Evolutionary conservation across 176 grass and related monocot species (phyloP).

Genomic region (Musa acuminata): DNA sequence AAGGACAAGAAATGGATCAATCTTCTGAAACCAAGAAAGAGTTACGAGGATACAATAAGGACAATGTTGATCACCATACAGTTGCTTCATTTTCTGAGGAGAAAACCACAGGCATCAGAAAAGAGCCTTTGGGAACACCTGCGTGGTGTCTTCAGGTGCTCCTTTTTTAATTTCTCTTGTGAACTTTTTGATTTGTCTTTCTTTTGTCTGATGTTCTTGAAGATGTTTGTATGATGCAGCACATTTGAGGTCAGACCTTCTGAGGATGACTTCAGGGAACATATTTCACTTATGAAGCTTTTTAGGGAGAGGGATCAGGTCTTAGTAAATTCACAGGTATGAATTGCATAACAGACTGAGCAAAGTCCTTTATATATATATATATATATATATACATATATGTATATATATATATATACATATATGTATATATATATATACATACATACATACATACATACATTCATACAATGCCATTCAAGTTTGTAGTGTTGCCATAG

Average conservation of each 20-base stretch:
- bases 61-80: conserved; percentile 42
- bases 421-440: no score
- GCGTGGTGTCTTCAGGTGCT: conserved; percentile 46
- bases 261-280: conserved; percentile 49
- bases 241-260: conserved; percentile 65
- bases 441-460: no score
- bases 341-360: neutral
- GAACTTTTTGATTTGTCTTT: neutral
- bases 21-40: conserved; percentile 43
- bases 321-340: conserved; percentile 68
- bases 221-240: conserved; percentile 38
- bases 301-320: conserved; percentile 41
- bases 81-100: conserved; percentile 66
- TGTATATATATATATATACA: no score
- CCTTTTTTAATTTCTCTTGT: conserved; percentile 21
- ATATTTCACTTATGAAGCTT: conserved; percentile 46
- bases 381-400: no score
- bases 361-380: neutral
- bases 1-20: conserved; percentile 43
- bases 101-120: conserved; percentile 43
- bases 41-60: conserved; percentile 25
- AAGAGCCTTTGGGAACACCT: conserved; percentile 66
- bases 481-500: no score
- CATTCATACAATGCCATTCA: no score
- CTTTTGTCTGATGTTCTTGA: conserved; percentile 13